Evolutionary conservation across 495 filamentous ascomycete species (phyloP).

Genomic region (Aspergillus sclerotioniger): DNA sequence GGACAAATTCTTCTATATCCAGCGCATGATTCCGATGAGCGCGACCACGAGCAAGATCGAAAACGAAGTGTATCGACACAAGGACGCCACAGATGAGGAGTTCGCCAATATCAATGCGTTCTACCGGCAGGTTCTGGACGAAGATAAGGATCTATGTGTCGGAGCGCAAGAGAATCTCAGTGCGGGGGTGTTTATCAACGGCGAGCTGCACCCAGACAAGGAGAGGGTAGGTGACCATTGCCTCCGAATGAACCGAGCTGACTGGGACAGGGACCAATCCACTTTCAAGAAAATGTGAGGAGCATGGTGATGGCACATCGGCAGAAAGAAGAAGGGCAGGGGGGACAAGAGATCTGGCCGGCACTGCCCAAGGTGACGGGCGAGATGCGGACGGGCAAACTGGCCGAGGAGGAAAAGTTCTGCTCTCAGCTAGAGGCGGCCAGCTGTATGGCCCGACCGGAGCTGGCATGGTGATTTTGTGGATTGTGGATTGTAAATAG

Average conservation of each 20-base stretch:
- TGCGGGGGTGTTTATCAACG: slow-evolving; percentile 48
- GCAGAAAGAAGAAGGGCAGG: slow-evolving; percentile 33
- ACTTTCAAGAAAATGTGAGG: slow-evolving; percentile 42
- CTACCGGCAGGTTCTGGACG: slow-evolving; percentile 43
- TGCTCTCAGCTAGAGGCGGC: slow-evolving; percentile 28
- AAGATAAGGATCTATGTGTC: slow-evolving; percentile 50
- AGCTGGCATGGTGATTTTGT: slow-evolving; percentile 25
- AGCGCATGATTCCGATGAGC: slow-evolving; percentile 43
- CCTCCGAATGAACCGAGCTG: neutral
- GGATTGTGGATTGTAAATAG: neutral
- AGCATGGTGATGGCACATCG: slow-evolving; percentile 40
- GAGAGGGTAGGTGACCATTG: slow-evolving; percentile 33
- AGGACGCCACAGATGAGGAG: slow-evolving; percentile 40
- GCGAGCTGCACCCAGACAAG: slow-evolving; percentile 48
- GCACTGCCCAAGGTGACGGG: slow-evolving; percentile 5
- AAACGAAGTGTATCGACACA: slow-evolving; percentile 51
- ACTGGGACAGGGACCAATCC: slow-evolving; percentile 31
- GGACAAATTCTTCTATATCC: slow-evolving; percentile 50
- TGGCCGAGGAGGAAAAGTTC: slow-evolving; percentile 27
- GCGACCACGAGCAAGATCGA: slow-evolving; percentile 38
- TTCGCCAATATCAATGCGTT: slow-evolving; percentile 44
- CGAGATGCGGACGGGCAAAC: slow-evolving; percentile 14
- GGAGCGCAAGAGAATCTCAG: slow-evolving; percentile 46
- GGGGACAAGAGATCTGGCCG: slow-evolving; percentile 43
- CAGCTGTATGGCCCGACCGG: slow-evolving; percentile 20